Evolutionary conservation across 2,329 filamentous ascomycete species (phyloP).

Genomic region (Juglanconis oblonga): DNA sequence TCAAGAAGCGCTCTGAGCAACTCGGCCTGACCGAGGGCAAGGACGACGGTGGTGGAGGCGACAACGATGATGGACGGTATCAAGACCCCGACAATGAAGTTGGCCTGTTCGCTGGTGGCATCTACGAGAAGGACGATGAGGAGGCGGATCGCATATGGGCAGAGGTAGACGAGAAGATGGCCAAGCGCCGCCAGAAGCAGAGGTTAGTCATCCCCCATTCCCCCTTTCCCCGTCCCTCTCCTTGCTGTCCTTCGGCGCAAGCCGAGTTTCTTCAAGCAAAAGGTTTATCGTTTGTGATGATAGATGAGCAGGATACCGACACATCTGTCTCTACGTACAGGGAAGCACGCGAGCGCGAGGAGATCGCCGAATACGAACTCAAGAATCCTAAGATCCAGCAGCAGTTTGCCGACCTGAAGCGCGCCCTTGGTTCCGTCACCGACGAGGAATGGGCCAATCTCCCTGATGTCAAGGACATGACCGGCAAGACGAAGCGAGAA

Average conservation of each 20-base stretch:
- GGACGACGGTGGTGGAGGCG: conserved; percentile 66
- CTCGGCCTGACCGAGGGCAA: conserved; percentile 59
- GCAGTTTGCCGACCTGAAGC: conserved; percentile 94
- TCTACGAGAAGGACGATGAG: conserved; percentile 96
- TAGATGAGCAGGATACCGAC: conserved; percentile 78
- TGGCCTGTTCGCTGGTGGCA: conserved; percentile 89
- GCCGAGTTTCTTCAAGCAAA: conserved; percentile 31
- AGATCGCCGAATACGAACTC: conserved; percentile 91
- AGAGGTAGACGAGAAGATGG: conserved; percentile 96
- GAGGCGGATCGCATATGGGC: conserved; percentile 96
- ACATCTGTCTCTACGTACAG: conserved; percentile 62
- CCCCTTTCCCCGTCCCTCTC: conserved; percentile 24
- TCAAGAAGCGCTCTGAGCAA: conserved; percentile 87
- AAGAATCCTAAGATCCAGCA: conserved; percentile 98
- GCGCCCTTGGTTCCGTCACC: conserved; percentile 80
- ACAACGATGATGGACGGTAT: conserved; percentile 71
- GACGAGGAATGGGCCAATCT: conserved; percentile 97
- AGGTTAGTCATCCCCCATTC: conserved; percentile 61
- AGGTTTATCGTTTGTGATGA: conserved; percentile 66
- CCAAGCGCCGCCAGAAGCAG: conserved; percentile 78
- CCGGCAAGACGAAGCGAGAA: conserved; percentile 83
- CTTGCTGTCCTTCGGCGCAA: not conserved
- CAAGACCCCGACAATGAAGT: conserved; percentile 98
- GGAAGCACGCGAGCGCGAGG: conserved; percentile 89
- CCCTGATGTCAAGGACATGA: conserved; percentile 94